Evolutionary conservation across 2,329 filamentous ascomycete species (phyloP).

Genomic region (Rhexocercosporidium sp.): DNA sequence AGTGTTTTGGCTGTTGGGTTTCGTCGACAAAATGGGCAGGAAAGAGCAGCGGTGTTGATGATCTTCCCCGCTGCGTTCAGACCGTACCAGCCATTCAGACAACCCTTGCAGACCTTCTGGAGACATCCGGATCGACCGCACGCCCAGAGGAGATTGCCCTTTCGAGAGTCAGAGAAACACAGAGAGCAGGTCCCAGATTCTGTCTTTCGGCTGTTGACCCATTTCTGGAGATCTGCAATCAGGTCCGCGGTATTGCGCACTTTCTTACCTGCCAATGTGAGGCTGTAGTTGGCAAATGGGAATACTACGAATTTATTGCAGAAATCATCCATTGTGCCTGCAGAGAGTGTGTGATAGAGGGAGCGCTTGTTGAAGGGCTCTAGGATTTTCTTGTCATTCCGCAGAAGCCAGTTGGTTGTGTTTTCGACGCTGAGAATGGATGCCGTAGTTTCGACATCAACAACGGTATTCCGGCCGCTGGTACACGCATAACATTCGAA

Average conservation of each 20-base stretch:
- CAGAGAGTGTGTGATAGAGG: slow-evolving; percentile 25
- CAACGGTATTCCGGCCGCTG: slow-evolving; percentile 19
- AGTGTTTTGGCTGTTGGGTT: slow-evolving; percentile 25
- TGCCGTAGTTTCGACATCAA: slow-evolving; percentile 26
- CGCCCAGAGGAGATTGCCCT: slow-evolving; percentile 19
- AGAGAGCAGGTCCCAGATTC: slow-evolving; percentile 26
- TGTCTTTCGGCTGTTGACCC: slow-evolving; percentile 22
- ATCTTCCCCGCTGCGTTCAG: slow-evolving; percentile 25
- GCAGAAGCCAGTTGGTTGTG: slow-evolving; percentile 22
- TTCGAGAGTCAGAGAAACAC: slow-evolving; percentile 26
- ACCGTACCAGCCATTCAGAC: slow-evolving; percentile 29
- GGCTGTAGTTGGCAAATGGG: slow-evolving; percentile 7
- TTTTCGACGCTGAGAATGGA: slow-evolving; percentile 20
- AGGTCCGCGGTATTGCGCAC: slow-evolving; percentile 23
- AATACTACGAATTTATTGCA: slow-evolving; percentile 23
- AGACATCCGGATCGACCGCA: slow-evolving; percentile 26
- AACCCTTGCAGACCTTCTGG: slow-evolving; percentile 23
- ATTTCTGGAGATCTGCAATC: slow-evolving; percentile 20
- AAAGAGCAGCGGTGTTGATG: slow-evolving; percentile 27
- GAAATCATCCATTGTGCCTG: slow-evolving; percentile 18
- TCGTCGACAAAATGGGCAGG: slow-evolving; percentile 30
- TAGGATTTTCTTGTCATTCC: slow-evolving; percentile 24
- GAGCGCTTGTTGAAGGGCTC: slow-evolving; percentile 27
- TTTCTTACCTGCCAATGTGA: slow-evolving; percentile 26
- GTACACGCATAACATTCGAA: slow-evolving; percentile 29